phyloP scores from a whole-genome alignment of 2,329 filamentous ascomycete genomes.

The Ophiosphaerella korrae region DNA sequence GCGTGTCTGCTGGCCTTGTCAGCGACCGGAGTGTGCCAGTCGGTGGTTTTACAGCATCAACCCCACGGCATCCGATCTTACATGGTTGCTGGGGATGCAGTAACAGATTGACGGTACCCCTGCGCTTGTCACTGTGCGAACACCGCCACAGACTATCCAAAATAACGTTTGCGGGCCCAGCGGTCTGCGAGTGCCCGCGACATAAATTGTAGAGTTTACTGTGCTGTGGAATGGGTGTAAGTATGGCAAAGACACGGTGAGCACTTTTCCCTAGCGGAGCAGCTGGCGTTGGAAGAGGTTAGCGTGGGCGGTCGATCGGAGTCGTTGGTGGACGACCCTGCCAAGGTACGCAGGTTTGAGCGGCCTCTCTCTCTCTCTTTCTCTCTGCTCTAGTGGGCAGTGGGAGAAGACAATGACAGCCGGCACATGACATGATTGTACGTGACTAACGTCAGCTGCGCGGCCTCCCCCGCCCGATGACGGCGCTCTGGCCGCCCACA shows the following conservation, averaged over 20 bases:
- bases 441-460: neutral
- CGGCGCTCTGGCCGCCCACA: neutral
- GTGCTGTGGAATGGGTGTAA: neutral
- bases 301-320: conserved; percentile 15
- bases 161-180: conserved; percentile 54
- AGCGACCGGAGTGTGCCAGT: conserved; percentile 4
- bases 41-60: conserved; percentile 12
- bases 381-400: too few relatives aligned
- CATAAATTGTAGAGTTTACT: conserved; percentile 51
- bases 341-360: neutral
- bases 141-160: conserved; percentile 45
- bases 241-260: conserved; percentile 7
- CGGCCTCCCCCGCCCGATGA: conserved; percentile 2
- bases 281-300: conserved; percentile 16
- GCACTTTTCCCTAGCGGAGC: conserved; percentile 26
- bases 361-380: too few relatives aligned
- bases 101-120: conserved; percentile 5
- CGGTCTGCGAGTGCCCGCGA: conserved; percentile 59
- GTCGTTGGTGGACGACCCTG: neutral
- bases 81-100: conserved; percentile 22
- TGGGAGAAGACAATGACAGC: too few relatives aligned
- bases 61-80: conserved; percentile 29
- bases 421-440: too few relatives aligned
- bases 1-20: neutral
- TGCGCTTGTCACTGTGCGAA: conserved; percentile 13